Conservation (phyloP, 345 rosid species). For the Crucihimalaya himalaica region DNA sequence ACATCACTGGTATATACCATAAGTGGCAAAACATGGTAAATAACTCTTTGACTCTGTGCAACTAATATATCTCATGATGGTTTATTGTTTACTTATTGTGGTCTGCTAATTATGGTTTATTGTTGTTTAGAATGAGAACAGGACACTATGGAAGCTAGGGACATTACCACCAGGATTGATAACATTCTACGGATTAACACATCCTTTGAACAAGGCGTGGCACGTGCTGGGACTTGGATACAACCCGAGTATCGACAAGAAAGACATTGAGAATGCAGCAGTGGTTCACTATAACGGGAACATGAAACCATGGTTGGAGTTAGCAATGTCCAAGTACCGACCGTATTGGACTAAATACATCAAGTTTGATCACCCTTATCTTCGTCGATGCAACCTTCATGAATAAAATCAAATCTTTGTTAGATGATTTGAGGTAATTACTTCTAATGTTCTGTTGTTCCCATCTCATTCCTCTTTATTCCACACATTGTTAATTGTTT, state of each 20-base stretch:
- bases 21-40: conserved; percentile 99
- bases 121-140: conserved; percentile 77
- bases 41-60: conserved; percentile 7
- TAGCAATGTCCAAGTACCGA: conserved; percentile 93
- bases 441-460: conserved; percentile 14
- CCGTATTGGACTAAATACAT: conserved; percentile 88
- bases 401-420: conserved; percentile 46
- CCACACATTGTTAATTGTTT: conserved; percentile 37
- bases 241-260: conserved; percentile 77
- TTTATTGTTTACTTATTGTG: neutral
- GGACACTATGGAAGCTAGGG: conserved; percentile 97
- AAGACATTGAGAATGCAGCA: conserved; percentile 88
- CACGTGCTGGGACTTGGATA: conserved; percentile 98
- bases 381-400: conserved; percentile 74
- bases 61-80: neutral
- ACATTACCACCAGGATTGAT: conserved; percentile 98
- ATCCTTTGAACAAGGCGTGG: conserved; percentile 93
- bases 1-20: conserved; percentile 96
- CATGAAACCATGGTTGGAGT: conserved; percentile 99
- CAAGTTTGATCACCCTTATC: conserved; percentile 85
- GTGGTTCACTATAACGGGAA: conserved; percentile 97
- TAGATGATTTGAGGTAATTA: conserved; percentile 34
- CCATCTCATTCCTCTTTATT: conserved; percentile 20
- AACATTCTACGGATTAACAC: conserved; percentile 84
- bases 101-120: conserved; percentile 17